Base-by-base conservation (phyloP, 1,139 yeast species). In the Nakaseomyces delphensis region DNA sequence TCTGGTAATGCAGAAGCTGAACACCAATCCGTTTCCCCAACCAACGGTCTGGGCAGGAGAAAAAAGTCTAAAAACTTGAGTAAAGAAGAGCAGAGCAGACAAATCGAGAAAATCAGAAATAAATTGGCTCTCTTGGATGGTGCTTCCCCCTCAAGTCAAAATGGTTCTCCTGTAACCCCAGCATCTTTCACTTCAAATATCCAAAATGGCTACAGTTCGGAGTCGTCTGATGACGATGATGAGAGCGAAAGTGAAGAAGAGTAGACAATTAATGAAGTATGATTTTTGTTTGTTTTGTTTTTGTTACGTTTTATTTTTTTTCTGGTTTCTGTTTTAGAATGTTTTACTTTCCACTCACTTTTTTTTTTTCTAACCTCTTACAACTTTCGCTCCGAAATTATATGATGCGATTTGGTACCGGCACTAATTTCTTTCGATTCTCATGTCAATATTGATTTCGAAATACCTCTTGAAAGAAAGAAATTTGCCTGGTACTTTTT, bases 81-180 rank as follows among this genome's bases (percentile, higher is more conserved):
- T 46, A 83, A 81, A 56, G 84, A 74, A 50, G 86, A 79, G 52
- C 84, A 79, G 57, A 72, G 76, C 38, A 82, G 83, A 54, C 86
- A 86, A 65, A 81, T 89, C 59, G 95, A 84, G 58, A 82, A 80
- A 58, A 76, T 89, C 62, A 83, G 83, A 65, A 79, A 79, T 61
- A 89, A 85, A 65, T 70, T 89, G 52, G 85, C 84, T 45, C 78
- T 84, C 55, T 79, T 87, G 60, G 76, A 73, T 43, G 68, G 62
- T 46, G 65, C 59, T 27, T 64, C 57, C 36, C 64, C 60, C 36
- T 45, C 51, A 41, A 56, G 63, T 36, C 57, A 59, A 35, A 57
- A 55, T 43, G 59, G 57, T 21, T 54, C 56, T 18, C 54, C 55
- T 7, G 38, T 47, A 51, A 29, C 53, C 49, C 42, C 41, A 49